Percentiles rank a stretch among this genome's conserved stretches.
Evolutionary conservation across 495 filamentous ascomycete species (phyloP).

Genomic region (Penicillium malachiteum): DNA sequence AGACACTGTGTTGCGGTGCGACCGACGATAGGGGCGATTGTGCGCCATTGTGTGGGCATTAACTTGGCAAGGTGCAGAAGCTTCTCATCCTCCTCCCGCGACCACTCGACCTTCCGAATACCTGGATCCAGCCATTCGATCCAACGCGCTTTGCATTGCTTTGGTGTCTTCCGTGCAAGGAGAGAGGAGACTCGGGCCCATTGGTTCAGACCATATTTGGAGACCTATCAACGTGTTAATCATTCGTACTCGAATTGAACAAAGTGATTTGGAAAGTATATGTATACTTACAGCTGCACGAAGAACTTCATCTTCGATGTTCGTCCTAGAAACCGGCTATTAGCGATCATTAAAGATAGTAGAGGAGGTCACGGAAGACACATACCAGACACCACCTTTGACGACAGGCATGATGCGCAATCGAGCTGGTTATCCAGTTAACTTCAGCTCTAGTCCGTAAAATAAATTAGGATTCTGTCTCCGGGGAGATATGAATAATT

Average conservation of each 20-base stretch:
- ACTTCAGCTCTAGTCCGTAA: neutral
- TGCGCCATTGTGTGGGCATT: slow-evolving; percentile 99
- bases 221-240: slow-evolving; percentile 55
- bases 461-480: slow-evolving; percentile 2
- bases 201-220: slow-evolving; percentile 96
- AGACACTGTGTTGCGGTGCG: slow-evolving; percentile 95
- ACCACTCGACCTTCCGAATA: slow-evolving; percentile 98
- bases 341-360: slow-evolving; percentile 6
- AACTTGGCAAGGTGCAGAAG: slow-evolving; percentile 92
- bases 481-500: slow-evolving; percentile 14
- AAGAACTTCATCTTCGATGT: slow-evolving; percentile 92
- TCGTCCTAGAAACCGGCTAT: slow-evolving; percentile 51
- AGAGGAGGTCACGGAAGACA: slow-evolving; percentile 37
- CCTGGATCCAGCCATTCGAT: slow-evolving; percentile 96
- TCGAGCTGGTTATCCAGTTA: slow-evolving; percentile 1
- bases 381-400: slow-evolving; percentile 94
- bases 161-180: slow-evolving; percentile 94
- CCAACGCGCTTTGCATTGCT: slow-evolving; percentile 99
- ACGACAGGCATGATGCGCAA: slow-evolving; percentile 79
- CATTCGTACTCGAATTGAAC: neutral
- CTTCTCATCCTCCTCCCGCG: slow-evolving; percentile 97
- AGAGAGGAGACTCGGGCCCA: slow-evolving; percentile 98
- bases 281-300: slow-evolving; percentile 66
- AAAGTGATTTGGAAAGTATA: neutral
- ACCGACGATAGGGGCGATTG: slow-evolving; percentile 94